phyloP scores from a whole-genome alignment of 768 basidiomycete species.

The Calvatia gigantea region DNA sequence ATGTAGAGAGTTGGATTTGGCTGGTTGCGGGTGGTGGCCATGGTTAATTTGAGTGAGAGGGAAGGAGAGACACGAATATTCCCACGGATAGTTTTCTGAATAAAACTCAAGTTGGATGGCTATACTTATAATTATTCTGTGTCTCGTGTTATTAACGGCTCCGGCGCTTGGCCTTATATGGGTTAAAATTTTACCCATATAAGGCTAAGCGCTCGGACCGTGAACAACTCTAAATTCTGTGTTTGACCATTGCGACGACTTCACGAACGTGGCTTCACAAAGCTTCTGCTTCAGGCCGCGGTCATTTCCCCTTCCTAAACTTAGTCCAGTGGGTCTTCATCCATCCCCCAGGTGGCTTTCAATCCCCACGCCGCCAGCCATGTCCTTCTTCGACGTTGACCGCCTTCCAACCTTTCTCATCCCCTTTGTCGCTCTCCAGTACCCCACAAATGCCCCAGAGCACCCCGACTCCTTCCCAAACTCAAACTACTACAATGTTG shows the following conservation, averaged over 20 bases:
- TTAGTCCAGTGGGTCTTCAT: not conserved
- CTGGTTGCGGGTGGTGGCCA: slow-evolving; percentile 55
- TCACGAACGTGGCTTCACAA: slow-evolving; percentile 5
- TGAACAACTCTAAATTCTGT: too few relatives aligned
- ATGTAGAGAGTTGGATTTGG: slow-evolving; percentile 89
- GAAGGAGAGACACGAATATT: slow-evolving; percentile 17
- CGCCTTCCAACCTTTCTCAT: slow-evolving; percentile 51
- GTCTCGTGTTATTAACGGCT: too few relatives aligned
- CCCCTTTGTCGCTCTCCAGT: slow-evolving; percentile 74
- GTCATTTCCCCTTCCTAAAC: slow-evolving; percentile 5
- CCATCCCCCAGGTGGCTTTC: too few relatives aligned
- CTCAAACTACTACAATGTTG: slow-evolving; percentile 68
- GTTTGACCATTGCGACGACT: too few relatives aligned
- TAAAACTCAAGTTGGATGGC: not conserved
- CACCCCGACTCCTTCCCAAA: slow-evolving; percentile 70
- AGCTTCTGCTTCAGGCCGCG: too few relatives aligned
- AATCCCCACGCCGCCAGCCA: not conserved
- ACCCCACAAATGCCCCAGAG: slow-evolving; percentile 53
- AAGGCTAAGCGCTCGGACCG: too few relatives aligned
- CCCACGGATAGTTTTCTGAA: slow-evolving; percentile 20
- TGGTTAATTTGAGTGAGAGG: too few relatives aligned
- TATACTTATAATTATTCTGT: not conserved
- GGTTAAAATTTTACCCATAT: too few relatives aligned
- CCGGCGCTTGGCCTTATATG: too few relatives aligned
- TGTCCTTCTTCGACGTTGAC: not conserved